phyloP scores from a whole-genome alignment of 2,329 filamentous ascomycete genomes.

The Ceratocystis lukuohia region DNA sequence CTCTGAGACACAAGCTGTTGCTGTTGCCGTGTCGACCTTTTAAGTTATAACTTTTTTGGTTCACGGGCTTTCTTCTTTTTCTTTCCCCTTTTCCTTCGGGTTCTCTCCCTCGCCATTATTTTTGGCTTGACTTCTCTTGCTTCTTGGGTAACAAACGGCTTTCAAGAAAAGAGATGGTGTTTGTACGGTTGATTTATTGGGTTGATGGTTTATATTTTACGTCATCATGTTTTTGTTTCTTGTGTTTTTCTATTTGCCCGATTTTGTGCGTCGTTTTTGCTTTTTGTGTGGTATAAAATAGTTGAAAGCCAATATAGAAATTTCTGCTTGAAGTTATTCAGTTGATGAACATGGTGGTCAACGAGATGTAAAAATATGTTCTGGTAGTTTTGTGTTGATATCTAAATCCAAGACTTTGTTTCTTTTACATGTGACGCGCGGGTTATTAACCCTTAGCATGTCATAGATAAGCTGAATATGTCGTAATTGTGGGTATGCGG shows the following conservation, averaged over 20 bases:
- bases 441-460: neutral
- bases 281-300: neutral
- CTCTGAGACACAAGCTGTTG: slow-evolving; percentile 84
- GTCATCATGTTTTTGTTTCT: neutral
- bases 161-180: neutral
- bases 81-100: slow-evolving; percentile 15
- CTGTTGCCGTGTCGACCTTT: slow-evolving; percentile 76
- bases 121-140: neutral
- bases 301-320: neutral
- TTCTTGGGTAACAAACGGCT: neutral
- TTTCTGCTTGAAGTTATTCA: neutral
- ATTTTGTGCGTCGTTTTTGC: no score
- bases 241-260: neutral
- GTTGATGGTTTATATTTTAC: neutral
- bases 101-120: neutral
- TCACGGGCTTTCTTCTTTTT: slow-evolving; percentile 19
- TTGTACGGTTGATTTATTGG: slow-evolving; percentile 1
- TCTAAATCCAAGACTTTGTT: no score
- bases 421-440: neutral
- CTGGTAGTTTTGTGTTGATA: neutral
- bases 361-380: neutral
- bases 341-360: neutral
- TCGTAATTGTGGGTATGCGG: neutral
- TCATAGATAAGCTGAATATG: neutral
- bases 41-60: slow-evolving; percentile 29